A percentile compares a stretch with the other conserved stretches of the same genome.
phyloP scores from a whole-genome alignment of 768 basidiomycete species.

The Pleurotus cornucopiae region DNA sequence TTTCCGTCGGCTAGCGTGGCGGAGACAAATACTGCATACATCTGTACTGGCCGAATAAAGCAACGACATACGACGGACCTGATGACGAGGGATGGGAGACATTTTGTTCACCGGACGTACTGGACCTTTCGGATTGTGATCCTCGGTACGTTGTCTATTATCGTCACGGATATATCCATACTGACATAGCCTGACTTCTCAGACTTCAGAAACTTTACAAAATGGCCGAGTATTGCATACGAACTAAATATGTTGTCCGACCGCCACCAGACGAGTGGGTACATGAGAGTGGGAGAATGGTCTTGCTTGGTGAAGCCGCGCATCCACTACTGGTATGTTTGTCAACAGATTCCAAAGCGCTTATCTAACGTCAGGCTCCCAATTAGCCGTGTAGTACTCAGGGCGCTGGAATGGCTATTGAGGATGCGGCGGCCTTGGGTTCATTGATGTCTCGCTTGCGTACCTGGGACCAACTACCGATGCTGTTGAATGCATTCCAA shows the following conservation, averaged over 20 bases:
- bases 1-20: slow-evolving; percentile 23
- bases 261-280: slow-evolving; percentile 45
- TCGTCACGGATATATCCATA: background rate
- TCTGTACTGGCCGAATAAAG: slow-evolving; percentile 33
- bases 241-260: slow-evolving; percentile 30
- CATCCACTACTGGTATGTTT: slow-evolving; percentile 47
- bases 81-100: slow-evolving; percentile 30
- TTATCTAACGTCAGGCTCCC: background rate
- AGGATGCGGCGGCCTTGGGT: slow-evolving; percentile 56
- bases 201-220: slow-evolving; percentile 32
- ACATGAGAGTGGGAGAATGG: slow-evolving; percentile 36
- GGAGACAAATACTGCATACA: slow-evolving; percentile 32
- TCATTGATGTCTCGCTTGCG: slow-evolving; percentile 47
- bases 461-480: slow-evolving; percentile 37
- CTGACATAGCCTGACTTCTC: slow-evolving; percentile 8
- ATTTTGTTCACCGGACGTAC: slow-evolving; percentile 23
- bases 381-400: slow-evolving; percentile 46
- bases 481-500: slow-evolving; percentile 45
- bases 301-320: slow-evolving; percentile 53
- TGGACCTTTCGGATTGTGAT: slow-evolving; percentile 29
- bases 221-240: slow-evolving; percentile 27
- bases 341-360: background rate
- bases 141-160: slow-evolving; percentile 24
- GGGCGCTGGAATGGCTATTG: slow-evolving; percentile 41
- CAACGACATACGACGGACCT: slow-evolving; percentile 15